Base-by-base conservation (phyloP, 768 basidiomycete genomes). In the Phaeolepiota aurea region DNA sequence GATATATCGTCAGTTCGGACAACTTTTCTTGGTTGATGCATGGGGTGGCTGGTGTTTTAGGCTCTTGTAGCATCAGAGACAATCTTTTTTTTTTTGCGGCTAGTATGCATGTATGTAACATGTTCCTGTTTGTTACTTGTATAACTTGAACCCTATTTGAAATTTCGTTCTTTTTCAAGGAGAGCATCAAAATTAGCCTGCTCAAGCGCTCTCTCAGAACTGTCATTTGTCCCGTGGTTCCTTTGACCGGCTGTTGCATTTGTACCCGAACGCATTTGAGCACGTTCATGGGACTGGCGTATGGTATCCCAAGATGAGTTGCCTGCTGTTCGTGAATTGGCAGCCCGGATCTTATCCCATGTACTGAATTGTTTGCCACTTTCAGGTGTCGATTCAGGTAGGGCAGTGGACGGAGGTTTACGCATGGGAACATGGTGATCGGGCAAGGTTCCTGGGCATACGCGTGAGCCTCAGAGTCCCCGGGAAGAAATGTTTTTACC, bases 301-400 rank as follows among this genome's bases (percentile, higher is more conserved):
- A 87, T 63, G 18, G 61, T 55, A 49, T 86, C 84, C 84, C 84
- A 86, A 3, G 79, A 66, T 14, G 84, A 84, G 25, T 56, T 65
- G 12, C 58, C 43, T 20, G 57, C 61, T 14, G 63, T 57, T 12
- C 61, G 62, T 35, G 54, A 47, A 44, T 80, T 80, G 21, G 63
- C 71, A 32, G 64, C 62, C 40, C 82, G 76, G 35, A 87, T 78
- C 45, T 79, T 71, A 22, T 82, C 79, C 84, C 84, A 87, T 44
- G 65, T 73, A 38, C 59, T 72, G 25, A 43, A 44, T 9, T 16
- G 20, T 18, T 16, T 15, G 22, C 5, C 22, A 10, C 5, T 15
- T 23, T 23, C 12, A 10, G n/a, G 14, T 40, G 38, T 35, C n/a
- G 25, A 28, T n/a, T n/a, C n/a, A n/a, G n/a, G n/a, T 28, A n/a